phyloP scores from a whole-genome alignment of 805 yeast genomes.

The Suhomyces sp. region DNA sequence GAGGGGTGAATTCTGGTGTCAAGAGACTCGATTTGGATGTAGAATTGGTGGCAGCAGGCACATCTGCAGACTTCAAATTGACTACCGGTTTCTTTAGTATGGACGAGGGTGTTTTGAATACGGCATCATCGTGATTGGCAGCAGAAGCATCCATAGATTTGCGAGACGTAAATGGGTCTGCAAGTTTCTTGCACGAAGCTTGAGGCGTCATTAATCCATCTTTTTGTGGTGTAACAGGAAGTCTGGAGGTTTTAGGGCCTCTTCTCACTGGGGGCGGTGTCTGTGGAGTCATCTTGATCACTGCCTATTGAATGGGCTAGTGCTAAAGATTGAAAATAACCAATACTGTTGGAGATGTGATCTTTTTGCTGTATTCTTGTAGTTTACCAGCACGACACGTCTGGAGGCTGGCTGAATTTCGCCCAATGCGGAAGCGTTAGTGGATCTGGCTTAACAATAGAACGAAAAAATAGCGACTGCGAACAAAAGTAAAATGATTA shows the following conservation, averaged over 20 bases:
- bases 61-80: background rate
- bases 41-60: background rate
- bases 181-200: background rate
- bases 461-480: background rate
- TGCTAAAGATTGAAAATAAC: too few species aligned
- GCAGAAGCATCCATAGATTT: background rate
- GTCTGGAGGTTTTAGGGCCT: background rate
- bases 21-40: conserved; percentile 11
- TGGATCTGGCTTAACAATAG: background rate
- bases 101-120: conserved; percentile 7
- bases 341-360: background rate
- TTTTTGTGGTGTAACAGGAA: conserved; percentile 1
- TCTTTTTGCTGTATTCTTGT: background rate
- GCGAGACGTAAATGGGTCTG: background rate
- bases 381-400: background rate
- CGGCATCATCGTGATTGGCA: background rate
- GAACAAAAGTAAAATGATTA: background rate
- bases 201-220: conserved; percentile 4
- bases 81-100: conserved; percentile 6
- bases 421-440: background rate
- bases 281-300: background rate
- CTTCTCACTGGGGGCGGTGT: conserved; percentile 2
- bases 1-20: conserved; percentile 35
- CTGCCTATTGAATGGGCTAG: background rate
- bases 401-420: conserved; percentile 1